These are phyloP conservation scores for Rhizomucor pusillus DNA, from an alignment of 371 early-diverging fungal genomes.

Conservation along the genomic window DNA sequence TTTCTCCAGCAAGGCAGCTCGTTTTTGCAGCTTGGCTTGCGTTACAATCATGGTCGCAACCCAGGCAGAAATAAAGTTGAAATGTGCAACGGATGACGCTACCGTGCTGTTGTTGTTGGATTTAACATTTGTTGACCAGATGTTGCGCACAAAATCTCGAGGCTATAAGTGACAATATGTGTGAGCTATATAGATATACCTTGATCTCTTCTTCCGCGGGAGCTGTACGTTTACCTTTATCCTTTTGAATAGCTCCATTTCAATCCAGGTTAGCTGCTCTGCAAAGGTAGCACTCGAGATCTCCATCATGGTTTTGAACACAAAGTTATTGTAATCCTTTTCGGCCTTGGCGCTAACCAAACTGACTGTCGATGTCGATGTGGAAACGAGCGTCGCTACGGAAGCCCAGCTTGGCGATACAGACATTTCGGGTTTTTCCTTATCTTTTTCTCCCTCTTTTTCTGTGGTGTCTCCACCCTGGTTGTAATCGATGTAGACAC, in stretches of 20 bases:
- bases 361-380: conserved; percentile 21
- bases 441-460: too few species aligned
- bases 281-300: conserved; percentile 48
- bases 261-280: conserved; percentile 65
- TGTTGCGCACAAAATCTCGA: conserved; percentile 55
- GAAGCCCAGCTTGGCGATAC: conserved; percentile 24
- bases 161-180: conserved; percentile 27
- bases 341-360: conserved; percentile 30
- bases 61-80: conserved; percentile 67
- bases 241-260: conserved; percentile 50
- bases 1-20: conserved; percentile 62
- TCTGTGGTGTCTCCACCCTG: too few species aligned
- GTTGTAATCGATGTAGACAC: conserved; percentile 12
- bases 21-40: conserved; percentile 53
- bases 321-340: conserved; percentile 24
- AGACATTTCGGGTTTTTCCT: conserved; percentile 12
- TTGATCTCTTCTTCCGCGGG: neutral
- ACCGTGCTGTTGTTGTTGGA: conserved; percentile 26
- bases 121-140: conserved; percentile 34
- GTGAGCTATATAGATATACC: neutral
- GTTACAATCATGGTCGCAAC: conserved; percentile 62
- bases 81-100: conserved; percentile 55
- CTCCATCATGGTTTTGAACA: conserved; percentile 36
- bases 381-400: conserved; percentile 9
- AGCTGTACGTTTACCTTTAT: conserved; percentile 45